Base-by-base conservation (phyloP, 352 stramenopile genomes). In the Phytophthora pini region DNA sequence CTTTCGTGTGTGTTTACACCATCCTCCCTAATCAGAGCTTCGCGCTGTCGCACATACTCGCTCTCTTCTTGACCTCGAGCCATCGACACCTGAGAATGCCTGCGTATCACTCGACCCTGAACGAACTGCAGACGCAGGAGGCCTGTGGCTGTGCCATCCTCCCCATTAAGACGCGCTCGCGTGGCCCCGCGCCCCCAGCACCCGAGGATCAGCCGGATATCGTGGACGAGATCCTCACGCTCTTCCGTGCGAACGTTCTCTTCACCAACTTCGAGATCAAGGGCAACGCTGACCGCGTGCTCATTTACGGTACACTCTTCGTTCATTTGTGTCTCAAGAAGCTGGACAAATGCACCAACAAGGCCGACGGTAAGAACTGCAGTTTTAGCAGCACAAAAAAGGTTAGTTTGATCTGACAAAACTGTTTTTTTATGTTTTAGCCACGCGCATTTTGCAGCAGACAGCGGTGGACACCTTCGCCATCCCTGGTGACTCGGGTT, bases 211-310 rank as follows among this genome's bases (percentile, higher is more conserved):
- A 93, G 46, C 82, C 97, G 44, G 94, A 98, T 77, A 95, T 98
- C 52, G 87, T 97, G 44, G 94, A 98, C 76, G 94, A 98, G 77
- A 90, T 94, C 39, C 82, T 98, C 58, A 83, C 90, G 68, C 90
- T 96, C 67, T 98, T 97, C 74, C 88, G 94, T 38, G 92, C 90
- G 5, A 98, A 98, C 76, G 89, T 98, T 39, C 74, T 98, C 22
- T 98, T 98, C 70, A 95, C 90, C 38, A 98, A 97, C 77, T 98
- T 95, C 65, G 89, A 97, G 70, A 91, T 98, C 66, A 92, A 98
- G 57, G 92, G 92, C 41, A 81, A 80, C 53, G 88, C 90, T 40
- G 93, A 98, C 76, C 89, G 93, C 51, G 92, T 96, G 65, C 80
- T 98, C 50, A 94, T 98, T 67, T 98, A 98, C 79, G 87, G 97